These are phyloP conservation scores for Eimeria tenella DNA, from an alignment of 169 alveolate species.

Conservation along the genomic window DNA sequence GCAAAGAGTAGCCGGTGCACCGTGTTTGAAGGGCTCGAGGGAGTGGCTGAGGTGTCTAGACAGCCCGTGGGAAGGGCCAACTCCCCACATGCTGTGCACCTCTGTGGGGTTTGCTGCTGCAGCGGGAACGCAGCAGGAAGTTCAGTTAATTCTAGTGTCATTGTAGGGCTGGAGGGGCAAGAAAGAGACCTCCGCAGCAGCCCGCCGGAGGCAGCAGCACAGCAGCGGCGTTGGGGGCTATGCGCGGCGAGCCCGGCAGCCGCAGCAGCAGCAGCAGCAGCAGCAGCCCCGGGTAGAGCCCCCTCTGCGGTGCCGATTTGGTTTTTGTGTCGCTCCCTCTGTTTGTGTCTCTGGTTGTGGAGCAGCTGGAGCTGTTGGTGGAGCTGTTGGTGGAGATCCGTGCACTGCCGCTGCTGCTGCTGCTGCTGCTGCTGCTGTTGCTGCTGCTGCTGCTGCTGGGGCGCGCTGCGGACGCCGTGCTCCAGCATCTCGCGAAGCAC, in stretches of 20 bases:
- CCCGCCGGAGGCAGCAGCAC: background rate
- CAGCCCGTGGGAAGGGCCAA: constrained; percentile 12
- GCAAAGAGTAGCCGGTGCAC: background rate
- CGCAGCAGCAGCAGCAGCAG: background rate
- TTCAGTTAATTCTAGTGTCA: background rate
- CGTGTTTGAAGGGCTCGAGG: background rate
- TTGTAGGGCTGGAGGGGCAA: background rate
- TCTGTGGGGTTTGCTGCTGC: background rate
- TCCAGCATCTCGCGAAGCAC: constrained; percentile 37
- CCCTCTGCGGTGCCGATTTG: background rate
- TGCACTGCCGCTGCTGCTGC: background rate
- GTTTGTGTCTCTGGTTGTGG: background rate
- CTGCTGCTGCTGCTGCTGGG: background rate
- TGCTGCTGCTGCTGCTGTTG: background rate
- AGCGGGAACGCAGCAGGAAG: background rate
- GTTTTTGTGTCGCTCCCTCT: background rate
- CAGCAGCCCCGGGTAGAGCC: background rate
- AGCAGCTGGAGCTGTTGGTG: background rate
- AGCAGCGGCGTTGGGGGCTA: background rate
- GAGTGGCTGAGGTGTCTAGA: background rate
- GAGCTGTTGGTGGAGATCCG: background rate
- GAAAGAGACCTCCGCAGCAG: constrained; percentile 24
- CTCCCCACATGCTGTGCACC: constrained; percentile 57
- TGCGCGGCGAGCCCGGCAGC: background rate
- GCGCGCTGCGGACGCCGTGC: background rate